Conservation (phyloP, 2,329 filamentous ascomycete species). For the Trichoderma koningiopsis region DNA sequence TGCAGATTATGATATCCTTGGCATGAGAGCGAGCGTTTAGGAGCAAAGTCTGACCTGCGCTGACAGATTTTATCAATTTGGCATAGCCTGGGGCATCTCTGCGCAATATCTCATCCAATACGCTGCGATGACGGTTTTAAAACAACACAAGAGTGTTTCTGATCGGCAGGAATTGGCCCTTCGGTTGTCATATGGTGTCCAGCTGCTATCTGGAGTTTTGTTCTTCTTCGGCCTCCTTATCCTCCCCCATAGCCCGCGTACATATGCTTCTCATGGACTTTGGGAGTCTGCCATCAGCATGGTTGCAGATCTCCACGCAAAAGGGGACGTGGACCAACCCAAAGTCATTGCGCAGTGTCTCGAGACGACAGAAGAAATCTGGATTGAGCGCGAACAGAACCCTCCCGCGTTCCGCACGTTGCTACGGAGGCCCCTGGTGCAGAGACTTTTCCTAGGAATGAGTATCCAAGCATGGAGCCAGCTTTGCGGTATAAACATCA, state of each 20-base stretch:
- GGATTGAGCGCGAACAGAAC: conserved; percentile 54
- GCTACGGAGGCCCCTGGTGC: conserved; percentile 53
- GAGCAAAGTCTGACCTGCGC: neutral
- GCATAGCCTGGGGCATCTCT: conserved; percentile 70
- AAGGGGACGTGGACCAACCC: conserved; percentile 57
- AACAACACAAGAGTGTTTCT: conserved; percentile 46
- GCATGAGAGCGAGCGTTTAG: neutral
- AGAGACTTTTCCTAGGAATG: conserved; percentile 60
- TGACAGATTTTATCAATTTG: conserved; percentile 64
- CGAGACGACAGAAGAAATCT: conserved; percentile 59
- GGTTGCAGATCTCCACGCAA: conserved; percentile 60
- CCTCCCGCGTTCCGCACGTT: conserved; percentile 53
- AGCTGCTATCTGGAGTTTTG: conserved; percentile 57
- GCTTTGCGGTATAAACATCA: conserved; percentile 61
- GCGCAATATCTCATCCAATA: conserved; percentile 70
- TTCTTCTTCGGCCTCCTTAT: conserved; percentile 60
- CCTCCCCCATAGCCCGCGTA: conserved; percentile 67
- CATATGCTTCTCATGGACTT: conserved; percentile 68
- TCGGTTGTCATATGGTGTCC: conserved; percentile 63
- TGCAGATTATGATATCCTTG: neutral
- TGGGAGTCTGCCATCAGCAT: conserved; percentile 66
- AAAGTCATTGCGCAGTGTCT: conserved; percentile 65
- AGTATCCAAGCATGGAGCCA: conserved; percentile 63
- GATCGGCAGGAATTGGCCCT: conserved; percentile 57
- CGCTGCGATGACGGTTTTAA: conserved; percentile 55